Conservation (phyloP, 306 rosid species). For the Biancaea sappan region DNA sequence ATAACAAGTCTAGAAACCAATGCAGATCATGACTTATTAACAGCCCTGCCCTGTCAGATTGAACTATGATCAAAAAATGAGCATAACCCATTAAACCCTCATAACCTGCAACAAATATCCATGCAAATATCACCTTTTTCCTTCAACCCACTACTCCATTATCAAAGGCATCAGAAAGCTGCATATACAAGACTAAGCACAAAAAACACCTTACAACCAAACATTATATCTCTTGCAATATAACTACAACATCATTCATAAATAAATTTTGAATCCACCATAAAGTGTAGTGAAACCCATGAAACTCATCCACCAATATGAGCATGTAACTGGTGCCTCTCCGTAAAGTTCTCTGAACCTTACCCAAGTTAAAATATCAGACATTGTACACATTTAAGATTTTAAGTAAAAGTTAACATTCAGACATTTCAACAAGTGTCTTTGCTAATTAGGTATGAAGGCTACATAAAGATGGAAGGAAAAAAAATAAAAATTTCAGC, state of each 20-base stretch:
- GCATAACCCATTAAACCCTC: neutral
- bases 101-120: neutral
- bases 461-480: neutral
- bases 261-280: no score
- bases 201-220: neutral
- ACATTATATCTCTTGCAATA: neutral
- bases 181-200: no score
- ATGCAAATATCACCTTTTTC: neutral
- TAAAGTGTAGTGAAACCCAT: no score
- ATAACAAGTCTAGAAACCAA: no score
- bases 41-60: neutral
- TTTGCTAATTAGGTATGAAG: neutral
- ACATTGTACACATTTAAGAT: neutral
- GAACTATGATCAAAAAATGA: neutral
- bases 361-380: no score
- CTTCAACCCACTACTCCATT: neutral
- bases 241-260: neutral
- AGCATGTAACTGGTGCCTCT: neutral
- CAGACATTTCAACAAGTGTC: slow-evolving; percentile 17
- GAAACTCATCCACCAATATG: no score
- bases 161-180: neutral
- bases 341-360: neutral
- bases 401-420: neutral
- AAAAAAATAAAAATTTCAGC: neutral
- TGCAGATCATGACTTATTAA: neutral